Evolutionary conservation across 192 early-diverging fungal genomes (phyloP).

Genomic region (Physocladia obscura): DNA sequence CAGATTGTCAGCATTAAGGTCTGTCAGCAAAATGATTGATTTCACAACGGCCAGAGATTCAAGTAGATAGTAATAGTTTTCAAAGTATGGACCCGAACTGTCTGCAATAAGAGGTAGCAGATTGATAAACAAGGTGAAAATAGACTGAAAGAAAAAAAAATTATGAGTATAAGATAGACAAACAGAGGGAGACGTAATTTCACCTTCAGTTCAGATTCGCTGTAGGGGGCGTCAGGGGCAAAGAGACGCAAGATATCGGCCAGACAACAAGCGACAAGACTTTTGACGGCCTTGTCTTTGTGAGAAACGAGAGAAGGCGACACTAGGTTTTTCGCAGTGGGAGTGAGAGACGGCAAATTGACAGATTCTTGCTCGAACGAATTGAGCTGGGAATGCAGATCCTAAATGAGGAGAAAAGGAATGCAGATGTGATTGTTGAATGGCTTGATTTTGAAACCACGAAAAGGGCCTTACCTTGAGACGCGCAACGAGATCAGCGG

Average conservation of each 20-base stretch:
- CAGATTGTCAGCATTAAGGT: slow-evolving; percentile 78
- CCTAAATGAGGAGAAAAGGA: slow-evolving; percentile 42
- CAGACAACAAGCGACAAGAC: slow-evolving; percentile 76
- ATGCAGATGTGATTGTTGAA: background rate
- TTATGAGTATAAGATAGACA: background rate
- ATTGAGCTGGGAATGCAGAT: slow-evolving; percentile 71
- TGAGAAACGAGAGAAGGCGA: slow-evolving; percentile 67
- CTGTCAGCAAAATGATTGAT: slow-evolving; percentile 75
- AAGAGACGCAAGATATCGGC: slow-evolving; percentile 89
- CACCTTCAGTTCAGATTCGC: slow-evolving; percentile 70
- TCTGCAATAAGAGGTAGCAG: slow-evolving; percentile 71
- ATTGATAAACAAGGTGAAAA: slow-evolving; percentile 81
- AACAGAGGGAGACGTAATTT: background rate
- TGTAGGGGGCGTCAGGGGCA: slow-evolving; percentile 93
- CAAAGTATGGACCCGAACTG: slow-evolving; percentile 63
- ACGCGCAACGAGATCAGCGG: slow-evolving; percentile 49
- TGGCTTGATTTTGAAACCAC: background rate
- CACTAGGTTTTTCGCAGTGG: slow-evolving; percentile 67
- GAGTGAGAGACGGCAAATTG: slow-evolving; percentile 61
- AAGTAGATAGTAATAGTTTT: slow-evolving; percentile 79
- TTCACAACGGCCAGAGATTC: slow-evolving; percentile 84
- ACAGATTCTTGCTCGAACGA: slow-evolving; percentile 74
- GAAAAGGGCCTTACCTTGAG: slow-evolving; percentile 49
- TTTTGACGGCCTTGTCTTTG: slow-evolving; percentile 77
- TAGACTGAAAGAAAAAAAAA: slow-evolving; percentile 41